Conservation (phyloP, 1,139 yeast genomes). For the Pichia sorboxylosa region DNA sequence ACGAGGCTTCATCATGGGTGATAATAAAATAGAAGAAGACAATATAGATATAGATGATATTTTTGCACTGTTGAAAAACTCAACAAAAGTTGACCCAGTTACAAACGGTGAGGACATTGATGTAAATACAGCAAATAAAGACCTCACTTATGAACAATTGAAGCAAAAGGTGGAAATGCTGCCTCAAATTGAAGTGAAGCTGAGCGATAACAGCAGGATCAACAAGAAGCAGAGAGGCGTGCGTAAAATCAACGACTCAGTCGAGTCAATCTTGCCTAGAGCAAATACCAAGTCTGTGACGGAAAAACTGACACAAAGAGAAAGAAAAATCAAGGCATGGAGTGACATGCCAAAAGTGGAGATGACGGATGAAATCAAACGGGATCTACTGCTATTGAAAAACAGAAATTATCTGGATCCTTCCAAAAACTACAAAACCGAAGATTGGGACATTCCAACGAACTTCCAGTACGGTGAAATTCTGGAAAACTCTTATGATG, state of each 20-base stretch:
- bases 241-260: slow-evolving; percentile 39
- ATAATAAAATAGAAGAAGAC: no score
- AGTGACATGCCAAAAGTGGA: slow-evolving; percentile 75
- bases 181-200: slow-evolving; percentile 15
- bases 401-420: slow-evolving; percentile 92
- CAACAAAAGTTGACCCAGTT: neutral
- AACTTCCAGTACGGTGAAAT: slow-evolving; percentile 84
- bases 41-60: slow-evolving; percentile 18
- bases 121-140: slow-evolving; percentile 5
- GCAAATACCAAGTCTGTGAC: slow-evolving; percentile 11
- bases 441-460: slow-evolving; percentile 70
- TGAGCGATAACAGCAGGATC: neutral
- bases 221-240: slow-evolving; percentile 7
- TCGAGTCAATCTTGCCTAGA: slow-evolving; percentile 21
- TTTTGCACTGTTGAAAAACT: slow-evolving; percentile 14
- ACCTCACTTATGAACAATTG: slow-evolving; percentile 17
- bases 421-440: slow-evolving; percentile 87
- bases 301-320: slow-evolving; percentile 30
- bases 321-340: slow-evolving; percentile 44
- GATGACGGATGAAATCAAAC: slow-evolving; percentile 56
- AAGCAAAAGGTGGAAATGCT: slow-evolving; percentile 14
- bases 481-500: slow-evolving; percentile 72
- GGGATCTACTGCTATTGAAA: slow-evolving; percentile 69
- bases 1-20: no score
- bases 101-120: neutral